Evolutionary conservation across 805 yeast genomes (phyloP).

Genomic region (Naumovozyma castellii): DNA sequence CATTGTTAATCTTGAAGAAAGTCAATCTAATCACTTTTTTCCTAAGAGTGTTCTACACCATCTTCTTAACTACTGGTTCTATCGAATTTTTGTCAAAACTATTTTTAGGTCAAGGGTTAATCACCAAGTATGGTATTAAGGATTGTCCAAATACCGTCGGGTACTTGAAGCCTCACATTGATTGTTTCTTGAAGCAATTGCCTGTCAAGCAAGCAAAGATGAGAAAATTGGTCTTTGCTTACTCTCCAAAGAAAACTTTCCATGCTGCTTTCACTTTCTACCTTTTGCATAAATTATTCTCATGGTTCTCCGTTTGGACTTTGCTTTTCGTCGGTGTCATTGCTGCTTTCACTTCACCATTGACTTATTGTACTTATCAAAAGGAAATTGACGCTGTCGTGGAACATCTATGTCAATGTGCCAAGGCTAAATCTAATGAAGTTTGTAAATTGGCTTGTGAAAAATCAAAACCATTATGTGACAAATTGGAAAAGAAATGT

Average conservation of each 20-base stretch:
- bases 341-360: conserved; percentile 65
- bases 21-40: conserved; percentile 54
- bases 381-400: conserved; percentile 64
- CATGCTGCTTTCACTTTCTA: conserved; percentile 62
- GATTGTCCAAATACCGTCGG: conserved; percentile 29
- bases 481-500: conserved; percentile 46
- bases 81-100: conserved; percentile 71
- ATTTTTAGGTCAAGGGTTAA: conserved; percentile 68
- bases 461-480: conserved; percentile 51
- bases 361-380: conserved; percentile 63
- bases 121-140: conserved; percentile 61
- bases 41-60: conserved; percentile 51
- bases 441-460: conserved; percentile 41
- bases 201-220: conserved; percentile 43
- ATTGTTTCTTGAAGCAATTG: conserved; percentile 28
- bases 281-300: conserved; percentile 60
- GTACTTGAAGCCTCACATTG: conserved; percentile 25
- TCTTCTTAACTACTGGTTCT: conserved; percentile 53
- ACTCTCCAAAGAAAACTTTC: conserved; percentile 61
- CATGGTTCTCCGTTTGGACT: conserved; percentile 65
- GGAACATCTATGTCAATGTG: conserved; percentile 36
- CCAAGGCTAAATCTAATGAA: conserved; percentile 42
- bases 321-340: conserved; percentile 49
- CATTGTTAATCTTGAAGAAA: conserved; percentile 49
- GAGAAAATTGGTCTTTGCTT: conserved; percentile 55